Evolutionary conservation across 2,329 filamentous ascomycete species (phyloP).

Genomic region (Lecanicillium sp.): DNA sequence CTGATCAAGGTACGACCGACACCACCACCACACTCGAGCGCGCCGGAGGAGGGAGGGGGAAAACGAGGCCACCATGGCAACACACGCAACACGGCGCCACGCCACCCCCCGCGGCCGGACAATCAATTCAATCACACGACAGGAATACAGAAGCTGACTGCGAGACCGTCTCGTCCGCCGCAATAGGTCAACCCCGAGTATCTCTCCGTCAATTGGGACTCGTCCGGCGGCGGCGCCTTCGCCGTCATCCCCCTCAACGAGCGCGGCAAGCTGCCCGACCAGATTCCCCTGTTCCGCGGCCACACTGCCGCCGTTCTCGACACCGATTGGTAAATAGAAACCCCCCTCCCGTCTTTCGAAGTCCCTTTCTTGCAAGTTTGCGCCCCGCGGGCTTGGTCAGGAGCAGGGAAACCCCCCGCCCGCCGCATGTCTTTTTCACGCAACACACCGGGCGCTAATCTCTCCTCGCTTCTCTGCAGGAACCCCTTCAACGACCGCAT

Average conservation of each 20-base stretch:
- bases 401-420: no score
- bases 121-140: no score
- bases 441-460: neutral
- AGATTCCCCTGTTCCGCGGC: conserved; percentile 89
- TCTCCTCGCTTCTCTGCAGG: conserved; percentile 42
- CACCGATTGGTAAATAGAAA: conserved; percentile 74
- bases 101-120: no score
- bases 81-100: neutral
- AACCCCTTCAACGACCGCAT: conserved; percentile 93
- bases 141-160: conserved; percentile 16
- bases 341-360: no score
- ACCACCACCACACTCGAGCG: neutral
- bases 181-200: conserved; percentile 87
- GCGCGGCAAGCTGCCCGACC: conserved; percentile 83
- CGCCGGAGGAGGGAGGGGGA: neutral
- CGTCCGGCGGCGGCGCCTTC: conserved; percentile 91
- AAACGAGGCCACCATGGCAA: neutral
- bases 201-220: conserved; percentile 96
- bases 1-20: conserved; percentile 73
- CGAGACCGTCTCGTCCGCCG: conserved; percentile 17
- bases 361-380: neutral
- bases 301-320: conserved; percentile 95
- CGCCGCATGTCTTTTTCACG: neutral
- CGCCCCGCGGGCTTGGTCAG: neutral
- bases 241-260: conserved; percentile 90